A percentile compares a stretch with the other conserved stretches of the same genome.
These are phyloP conservation scores for Erodium trifolium DNA, from an alignment of 441 rosid species.

Conservation along the genomic window DNA sequence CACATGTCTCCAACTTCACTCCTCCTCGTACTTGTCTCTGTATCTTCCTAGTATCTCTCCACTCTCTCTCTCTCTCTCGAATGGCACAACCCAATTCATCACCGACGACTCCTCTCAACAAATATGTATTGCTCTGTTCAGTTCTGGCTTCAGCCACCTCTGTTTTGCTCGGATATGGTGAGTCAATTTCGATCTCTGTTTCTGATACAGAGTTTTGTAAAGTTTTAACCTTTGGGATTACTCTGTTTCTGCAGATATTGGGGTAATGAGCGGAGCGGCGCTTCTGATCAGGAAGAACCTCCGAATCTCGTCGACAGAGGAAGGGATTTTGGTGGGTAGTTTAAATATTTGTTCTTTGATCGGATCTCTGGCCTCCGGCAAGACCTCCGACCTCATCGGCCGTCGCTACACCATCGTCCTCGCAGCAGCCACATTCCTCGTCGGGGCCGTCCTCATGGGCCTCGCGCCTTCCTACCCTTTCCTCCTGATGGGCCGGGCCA, in stretches of 20 bases:
- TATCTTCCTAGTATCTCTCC: too few species aligned
- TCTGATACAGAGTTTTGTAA: too few species aligned
- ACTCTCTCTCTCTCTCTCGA: too few species aligned
- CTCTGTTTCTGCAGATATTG: conserved; percentile 35
- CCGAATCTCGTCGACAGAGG: conserved; percentile 37
- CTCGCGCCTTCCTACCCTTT: conserved; percentile 40
- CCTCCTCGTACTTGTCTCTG: too few species aligned
- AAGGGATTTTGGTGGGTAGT: conserved; percentile 49
- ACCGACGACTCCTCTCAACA: too few species aligned
- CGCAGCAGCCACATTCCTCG: conserved; percentile 45
- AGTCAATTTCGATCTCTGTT: too few species aligned
- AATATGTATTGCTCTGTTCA: too few species aligned
- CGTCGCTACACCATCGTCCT: conserved; percentile 46
- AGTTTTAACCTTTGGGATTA: too few species aligned
- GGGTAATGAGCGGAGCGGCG: conserved; percentile 13
- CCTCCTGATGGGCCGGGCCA: conserved; percentile 54
- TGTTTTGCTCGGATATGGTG: too few species aligned
- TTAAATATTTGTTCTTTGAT: conserved; percentile 47
- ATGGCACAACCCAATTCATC: too few species aligned
- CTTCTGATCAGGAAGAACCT: conserved; percentile 44
- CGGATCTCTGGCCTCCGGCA: conserved; percentile 51
- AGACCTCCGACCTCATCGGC: conserved; percentile 52
- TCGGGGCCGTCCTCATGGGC: conserved; percentile 62
- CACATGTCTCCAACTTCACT: too few species aligned
- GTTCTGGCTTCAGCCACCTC: too few species aligned